Percentiles rank a stretch among this genome's conserved stretches.
Conservation (phyloP, 495 filamentous ascomycete species). For the Articulospora tetracladia region DNA sequence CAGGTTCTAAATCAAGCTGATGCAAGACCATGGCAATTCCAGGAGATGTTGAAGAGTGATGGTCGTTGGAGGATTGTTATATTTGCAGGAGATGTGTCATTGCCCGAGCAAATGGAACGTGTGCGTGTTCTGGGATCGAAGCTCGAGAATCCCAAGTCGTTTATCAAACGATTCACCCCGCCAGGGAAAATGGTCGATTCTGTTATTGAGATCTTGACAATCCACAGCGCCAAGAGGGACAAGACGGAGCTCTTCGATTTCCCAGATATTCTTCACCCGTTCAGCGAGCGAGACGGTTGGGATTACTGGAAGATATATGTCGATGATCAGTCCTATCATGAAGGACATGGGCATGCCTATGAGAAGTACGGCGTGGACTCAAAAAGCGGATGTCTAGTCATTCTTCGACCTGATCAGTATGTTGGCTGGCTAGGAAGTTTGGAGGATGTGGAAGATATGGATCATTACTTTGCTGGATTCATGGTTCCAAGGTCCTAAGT, state of each 20-base stretch:
- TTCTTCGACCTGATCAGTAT: slow-evolving; percentile 64
- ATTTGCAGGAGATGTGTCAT: slow-evolving; percentile 56
- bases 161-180: slow-evolving; percentile 41
- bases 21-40: slow-evolving; percentile 54
- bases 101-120: slow-evolving; percentile 36
- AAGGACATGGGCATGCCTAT: slow-evolving; percentile 61
- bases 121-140: slow-evolving; percentile 40
- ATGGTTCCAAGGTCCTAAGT: not conserved
- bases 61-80: slow-evolving; percentile 65
- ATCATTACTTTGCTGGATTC: slow-evolving; percentile 9
- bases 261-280: slow-evolving; percentile 53
- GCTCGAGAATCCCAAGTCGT: slow-evolving; percentile 32
- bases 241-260: slow-evolving; percentile 55
- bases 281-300: slow-evolving; percentile 53
- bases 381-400: slow-evolving; percentile 55
- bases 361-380: slow-evolving; percentile 57
- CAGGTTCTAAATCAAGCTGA: slow-evolving; percentile 59
- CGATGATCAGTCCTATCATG: slow-evolving; percentile 57
- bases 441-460: slow-evolving; percentile 10
- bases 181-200: slow-evolving; percentile 33
- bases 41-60: slow-evolving; percentile 40
- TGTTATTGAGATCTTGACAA: slow-evolving; percentile 55
- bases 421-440: slow-evolving; percentile 34
- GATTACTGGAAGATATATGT: slow-evolving; percentile 65
- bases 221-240: slow-evolving; percentile 50